Evolutionary conservation across 495 filamentous ascomycete genomes (phyloP).

Genomic region (Evernia prunastri): DNA sequence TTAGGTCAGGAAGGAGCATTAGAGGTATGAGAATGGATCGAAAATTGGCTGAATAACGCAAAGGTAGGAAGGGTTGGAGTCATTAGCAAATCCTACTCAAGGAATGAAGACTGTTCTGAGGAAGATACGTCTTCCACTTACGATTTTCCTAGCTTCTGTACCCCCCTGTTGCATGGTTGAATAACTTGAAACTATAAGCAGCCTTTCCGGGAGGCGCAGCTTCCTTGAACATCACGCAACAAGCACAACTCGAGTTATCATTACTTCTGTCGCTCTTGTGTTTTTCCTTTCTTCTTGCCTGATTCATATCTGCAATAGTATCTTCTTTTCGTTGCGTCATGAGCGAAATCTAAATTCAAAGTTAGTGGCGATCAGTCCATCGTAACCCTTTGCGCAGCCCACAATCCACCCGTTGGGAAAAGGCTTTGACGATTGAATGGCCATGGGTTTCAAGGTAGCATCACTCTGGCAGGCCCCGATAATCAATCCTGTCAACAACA

Average conservation of each 20-base stretch:
- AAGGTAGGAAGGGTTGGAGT: too few species aligned
- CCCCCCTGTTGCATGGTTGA: background rate
- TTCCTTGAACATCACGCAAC: background rate
- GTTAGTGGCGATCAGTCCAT: background rate
- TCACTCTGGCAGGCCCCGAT: slow-evolving; percentile 33
- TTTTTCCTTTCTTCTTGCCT: too few species aligned
- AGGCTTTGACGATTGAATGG: background rate
- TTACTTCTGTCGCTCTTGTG: background rate
- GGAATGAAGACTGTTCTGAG: too few species aligned
- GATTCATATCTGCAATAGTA: too few species aligned
- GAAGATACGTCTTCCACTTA: too few species aligned
- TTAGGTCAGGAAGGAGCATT: too few species aligned
- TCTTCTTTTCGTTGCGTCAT: background rate
- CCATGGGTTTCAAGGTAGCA: slow-evolving; percentile 13
- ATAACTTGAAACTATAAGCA: too few species aligned
- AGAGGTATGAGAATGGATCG: too few species aligned
- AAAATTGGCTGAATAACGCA: too few species aligned
- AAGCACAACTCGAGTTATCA: background rate
- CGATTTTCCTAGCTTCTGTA: background rate
- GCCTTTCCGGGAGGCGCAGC: background rate
- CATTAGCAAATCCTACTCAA: too few species aligned
- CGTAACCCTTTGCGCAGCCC: background rate
- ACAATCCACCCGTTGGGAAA: background rate
- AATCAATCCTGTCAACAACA: slow-evolving; percentile 66
- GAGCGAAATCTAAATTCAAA: background rate